Base-by-base conservation (phyloP, 2,329 filamentous ascomycete species). In the Reticulascus tulasneorum region DNA sequence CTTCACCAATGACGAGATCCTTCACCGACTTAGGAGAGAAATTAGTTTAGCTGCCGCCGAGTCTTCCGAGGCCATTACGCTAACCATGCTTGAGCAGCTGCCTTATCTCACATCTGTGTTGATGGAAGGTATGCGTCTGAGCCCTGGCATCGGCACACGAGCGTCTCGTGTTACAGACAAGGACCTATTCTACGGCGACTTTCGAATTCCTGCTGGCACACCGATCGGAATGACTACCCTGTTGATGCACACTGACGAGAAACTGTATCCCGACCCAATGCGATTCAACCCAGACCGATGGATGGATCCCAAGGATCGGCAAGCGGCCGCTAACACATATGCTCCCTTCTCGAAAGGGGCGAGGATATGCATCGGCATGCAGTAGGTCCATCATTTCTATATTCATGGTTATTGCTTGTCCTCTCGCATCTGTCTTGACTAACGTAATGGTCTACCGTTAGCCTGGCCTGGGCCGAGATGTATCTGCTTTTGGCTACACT, bases 221-320 rank as follows among this genome's bases (percentile, higher is more conserved):
- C 28, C 28, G 8, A 17, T 29, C 16, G 21, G 28, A n/a, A 29
- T 29, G 28, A 29, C 28, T n/a, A 29, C 17, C 28, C 19, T 19
- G 17, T n/a, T 29, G 32, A 69, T 73, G 35, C 64, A 67, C 8
- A 65, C 66, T 18, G 59, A 73, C 38, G 60, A 67, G 12, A 35
- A 45, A 2, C 51, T 50, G 3, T 70, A 67, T 33, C 55, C 57
- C 0, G 55, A 66, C 34, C 47, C 56, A 1, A 59, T 67, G 17
- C 36, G 37, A 1, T 68, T 67, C 43, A 61, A 63, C 42, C 64
- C 64, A 1, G 58, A 50, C 1, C 56, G 64, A 1, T 68, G 62
- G 58, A 38, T 64, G 5, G 49, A 59, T 3, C 55, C 58, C 0
- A 27, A 39, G 6, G 65, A 59, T 27, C 62, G 63, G 5, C 46